Base-by-base conservation (phyloP, 192 early-diverging fungal species). In the Dissophora globulifera region DNA sequence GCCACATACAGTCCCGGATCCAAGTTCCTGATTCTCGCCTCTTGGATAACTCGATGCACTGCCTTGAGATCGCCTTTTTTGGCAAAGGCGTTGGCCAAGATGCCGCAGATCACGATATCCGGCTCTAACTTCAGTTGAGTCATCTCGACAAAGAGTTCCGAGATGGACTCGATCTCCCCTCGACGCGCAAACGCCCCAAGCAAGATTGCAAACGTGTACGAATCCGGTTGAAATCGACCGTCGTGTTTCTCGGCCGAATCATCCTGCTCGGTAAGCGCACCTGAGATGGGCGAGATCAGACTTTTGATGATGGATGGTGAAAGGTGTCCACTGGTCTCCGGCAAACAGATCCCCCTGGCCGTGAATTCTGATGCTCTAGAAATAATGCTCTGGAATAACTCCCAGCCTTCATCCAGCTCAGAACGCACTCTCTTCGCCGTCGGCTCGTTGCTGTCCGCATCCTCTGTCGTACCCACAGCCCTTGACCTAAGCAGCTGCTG, bases 91-190 rank as follows among this genome's bases (percentile, higher is more conserved):
- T 61, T 67, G 8, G 58, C 72, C 27, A 76, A 52, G 13, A 67
- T 66, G 16, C 27, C 62, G 25, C 62, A 67, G 22, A 76, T 67
- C 15, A 45, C 49, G 33, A 31, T 22, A 29, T 76, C 72, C 1
- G 72, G 72, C 45, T 76, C 64, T 1, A 76, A 26, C 1, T 51
- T 43, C 0, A 62, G 38, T 6, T 47, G 41, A 23, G 54, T 62
- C 72, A 76, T 76, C 33, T 76, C 58, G 5, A 62, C 58, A 62
- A 67, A 76, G 0, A 76, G 38, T 19, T 67, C 72, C 4, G 72
- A 62, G 13, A 76, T 76, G 3, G 72, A 38, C 30, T 67, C 72
- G 13, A 76, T 76, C 46, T 67, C 72, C 3, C 72, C 72, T 20
- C 63, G 57, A 9, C 33, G 27, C 3, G 72, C 72, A 57, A 67